Base-by-base conservation (phyloP, 2,329 filamentous ascomycete genomes). In the Colletotrichum lini region DNA sequence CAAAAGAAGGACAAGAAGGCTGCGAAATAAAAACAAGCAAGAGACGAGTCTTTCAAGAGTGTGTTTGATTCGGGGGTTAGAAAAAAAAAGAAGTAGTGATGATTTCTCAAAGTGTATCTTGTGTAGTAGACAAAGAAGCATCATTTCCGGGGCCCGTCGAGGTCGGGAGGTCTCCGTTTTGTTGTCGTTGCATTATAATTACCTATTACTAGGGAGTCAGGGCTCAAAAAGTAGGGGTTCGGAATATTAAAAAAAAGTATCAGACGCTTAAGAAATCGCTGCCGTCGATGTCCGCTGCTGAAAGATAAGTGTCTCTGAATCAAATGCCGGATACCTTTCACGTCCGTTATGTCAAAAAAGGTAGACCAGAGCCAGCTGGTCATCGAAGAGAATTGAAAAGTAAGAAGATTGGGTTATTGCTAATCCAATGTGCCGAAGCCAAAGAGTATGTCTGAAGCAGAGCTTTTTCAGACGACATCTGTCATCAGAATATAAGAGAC, bases 1-100 rank as follows among this genome's bases (percentile, higher is more conserved):
- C 58, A 69, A 54, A 72, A 72, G 65, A 72, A 72, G 69, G 45
- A 64, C n/a, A 69, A 72, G 69, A 72, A 72, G 69, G 58, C 57
- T 18, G 69, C 64, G 44, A 72, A 72, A 38, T 72, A 71, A 67
- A 67, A 16, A n/a, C 2, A 13, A 40, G 26, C 21, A 52, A 30
- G n/a, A 23, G 23, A 5, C 15, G 15, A 7, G 18, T 18, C 18
- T 42, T 26, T 0, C 13, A 2, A 50, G 21, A 21, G 10, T 16
- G 23, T 53, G 8, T 53, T 15, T 7, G 8, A 12, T 8, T 38
- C 30, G 30, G 21, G 13, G 16, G 4, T 13, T 26, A 44, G 3
- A 12, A 47, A 13, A 15, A 42, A 13, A 23, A 54, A 38, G 18
- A 18, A 38, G 13, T 3, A 16, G 15, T 15, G 56, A 40, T 30